Conservation (phyloP, 2,329 filamentous ascomycete genomes). For the Hymenoscyphus albidus region DNA sequence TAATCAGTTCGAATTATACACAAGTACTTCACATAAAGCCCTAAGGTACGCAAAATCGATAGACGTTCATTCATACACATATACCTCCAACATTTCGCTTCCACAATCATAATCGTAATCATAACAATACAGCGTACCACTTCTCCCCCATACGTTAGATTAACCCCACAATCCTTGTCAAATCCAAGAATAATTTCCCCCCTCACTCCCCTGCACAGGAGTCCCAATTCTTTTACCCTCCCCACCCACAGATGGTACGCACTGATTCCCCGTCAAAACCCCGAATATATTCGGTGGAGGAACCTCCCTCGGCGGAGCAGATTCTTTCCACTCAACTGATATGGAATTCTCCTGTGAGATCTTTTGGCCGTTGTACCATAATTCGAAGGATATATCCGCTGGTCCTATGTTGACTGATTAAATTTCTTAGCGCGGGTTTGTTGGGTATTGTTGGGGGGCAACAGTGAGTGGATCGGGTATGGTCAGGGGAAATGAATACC, state of each 20-base stretch:
- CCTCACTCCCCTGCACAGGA: background rate
- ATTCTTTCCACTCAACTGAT: background rate
- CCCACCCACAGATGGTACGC: background rate
- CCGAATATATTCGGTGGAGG: background rate
- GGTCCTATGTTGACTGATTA: slow-evolving; percentile 17
- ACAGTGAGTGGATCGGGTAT: too few species aligned
- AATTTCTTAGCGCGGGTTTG: background rate
- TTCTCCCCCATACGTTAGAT: too few species aligned
- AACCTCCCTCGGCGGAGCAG: background rate
- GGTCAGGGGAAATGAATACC: background rate
- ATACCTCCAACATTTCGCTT: too few species aligned
- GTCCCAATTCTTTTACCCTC: background rate
- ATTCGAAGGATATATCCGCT: slow-evolving; percentile 15
- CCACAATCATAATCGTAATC: too few species aligned
- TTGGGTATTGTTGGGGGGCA: background rate
- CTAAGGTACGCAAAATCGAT: too few species aligned
- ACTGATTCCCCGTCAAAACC: background rate
- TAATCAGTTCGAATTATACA: too few species aligned
- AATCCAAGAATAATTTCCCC: slow-evolving; percentile 1
- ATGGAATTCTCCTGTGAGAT: slow-evolving; percentile 13
- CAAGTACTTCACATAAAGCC: too few species aligned
- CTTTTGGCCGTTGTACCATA: slow-evolving; percentile 17
- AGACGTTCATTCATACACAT: too few species aligned
- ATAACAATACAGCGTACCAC: too few species aligned
- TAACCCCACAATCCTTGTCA: too few species aligned